Base-by-base conservation (phyloP, 768 basidiomycete genomes). In the Exsudoporus frostii region DNA sequence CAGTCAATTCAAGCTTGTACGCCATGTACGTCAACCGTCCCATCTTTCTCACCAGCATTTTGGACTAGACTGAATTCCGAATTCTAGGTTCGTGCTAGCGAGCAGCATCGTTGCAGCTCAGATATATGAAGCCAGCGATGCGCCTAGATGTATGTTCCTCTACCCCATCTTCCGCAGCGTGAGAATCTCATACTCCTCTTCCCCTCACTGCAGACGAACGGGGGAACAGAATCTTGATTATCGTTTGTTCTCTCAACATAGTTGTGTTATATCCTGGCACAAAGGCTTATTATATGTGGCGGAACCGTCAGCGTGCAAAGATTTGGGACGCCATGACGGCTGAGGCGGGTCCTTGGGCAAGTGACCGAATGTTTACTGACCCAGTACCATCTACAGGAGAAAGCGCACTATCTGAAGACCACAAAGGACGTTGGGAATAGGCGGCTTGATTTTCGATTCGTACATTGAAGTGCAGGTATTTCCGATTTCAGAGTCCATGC, bases 361-460 rank as follows among this genome's bases (percentile, higher is more conserved):
- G 13, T 13, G 20, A 15, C 7, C 1, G 27, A n/a, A 30, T 39
- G 20, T 11, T 6, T 14, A 4, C 9, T 60, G 37, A 54, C 10
- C 9, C 8, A 1, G 7, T 15, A 0, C 0, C 0, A 34, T 66
- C 41, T 17, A n/a, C 59, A 84, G 82, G 76, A 84, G 63, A 79
- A 77, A 60, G 70, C 74, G 40, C 68, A 81, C 19, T 88, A 88
- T n/a, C 6, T 60, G 38, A 38, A 32, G 4, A 60, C 53, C 7
- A 60, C 58, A 1, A 77, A 73, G 30, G 84, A 88, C 50, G 70
- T 76, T 56, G 84, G 85, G 24, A 86, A 84, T 57, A 65, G 76
- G 55, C 69, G 82, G 33, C 64, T 86, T 53, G 82, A 86, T 59
- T 86, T 85, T 71, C 73, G 82, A 14, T 86, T 86, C 54, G 79